phyloP scores from a whole-genome alignment of 805 yeast genomes.

The Saccharomycopsis sp. region DNA sequence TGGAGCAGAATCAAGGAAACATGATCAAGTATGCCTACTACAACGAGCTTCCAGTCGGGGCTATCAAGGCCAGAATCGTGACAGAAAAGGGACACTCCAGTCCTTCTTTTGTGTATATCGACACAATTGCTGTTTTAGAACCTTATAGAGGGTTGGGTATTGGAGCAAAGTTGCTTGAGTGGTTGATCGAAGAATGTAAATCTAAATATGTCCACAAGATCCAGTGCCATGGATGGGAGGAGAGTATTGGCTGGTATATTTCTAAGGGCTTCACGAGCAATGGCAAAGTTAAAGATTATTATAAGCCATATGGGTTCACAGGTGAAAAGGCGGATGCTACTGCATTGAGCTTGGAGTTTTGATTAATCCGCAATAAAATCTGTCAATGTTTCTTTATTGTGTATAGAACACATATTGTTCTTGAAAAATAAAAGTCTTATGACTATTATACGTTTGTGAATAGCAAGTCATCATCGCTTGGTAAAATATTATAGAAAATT shows the following conservation, averaged over 20 bases:
- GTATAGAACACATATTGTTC: too few relatives aligned
- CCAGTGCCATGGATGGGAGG: constrained; percentile 41
- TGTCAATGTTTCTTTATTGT: too few relatives aligned
- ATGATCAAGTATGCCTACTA: constrained; percentile 36
- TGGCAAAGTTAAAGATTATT: constrained; percentile 33
- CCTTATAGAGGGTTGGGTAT: constrained; percentile 54
- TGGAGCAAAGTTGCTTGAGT: constrained; percentile 48
- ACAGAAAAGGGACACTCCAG: constrained; percentile 26
- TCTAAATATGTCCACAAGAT: constrained; percentile 38
- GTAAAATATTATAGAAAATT: too few relatives aligned
- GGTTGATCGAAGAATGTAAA: constrained; percentile 46
- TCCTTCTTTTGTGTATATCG: constrained; percentile 52
- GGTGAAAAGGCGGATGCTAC: constrained; percentile 36
- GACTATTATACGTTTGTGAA: too few relatives aligned
- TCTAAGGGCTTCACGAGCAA: constrained; percentile 37
- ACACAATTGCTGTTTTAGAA: constrained; percentile 55
- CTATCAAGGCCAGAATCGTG: constrained; percentile 45
- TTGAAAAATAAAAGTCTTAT: too few relatives aligned
- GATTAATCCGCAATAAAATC: too few relatives aligned
- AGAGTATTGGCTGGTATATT: constrained; percentile 37
- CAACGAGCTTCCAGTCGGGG: constrained; percentile 76
- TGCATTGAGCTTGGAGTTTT: constrained; percentile 22
- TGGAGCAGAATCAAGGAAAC: constrained; percentile 1
- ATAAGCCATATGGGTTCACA: constrained; percentile 33
- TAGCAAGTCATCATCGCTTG: too few relatives aligned